Conservation (phyloP, 2,329 filamentous ascomycete species). For the Trichothecium sympodiale region DNA sequence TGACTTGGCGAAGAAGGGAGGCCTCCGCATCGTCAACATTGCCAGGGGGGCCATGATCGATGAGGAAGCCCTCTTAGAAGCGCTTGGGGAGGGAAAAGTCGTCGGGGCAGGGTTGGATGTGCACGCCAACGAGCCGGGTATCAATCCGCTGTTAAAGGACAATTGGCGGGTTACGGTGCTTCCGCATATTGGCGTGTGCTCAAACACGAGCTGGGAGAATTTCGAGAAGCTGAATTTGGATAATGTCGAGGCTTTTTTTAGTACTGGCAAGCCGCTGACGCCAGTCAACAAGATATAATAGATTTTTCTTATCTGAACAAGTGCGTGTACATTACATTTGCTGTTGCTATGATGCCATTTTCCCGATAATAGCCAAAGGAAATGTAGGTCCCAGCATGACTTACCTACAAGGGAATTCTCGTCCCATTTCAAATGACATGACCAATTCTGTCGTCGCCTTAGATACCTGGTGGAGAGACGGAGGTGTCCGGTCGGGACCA, state of each 20-base stretch:
- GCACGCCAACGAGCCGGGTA: slow-evolving; percentile 9
- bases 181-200: slow-evolving; percentile 10
- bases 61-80: slow-evolving; percentile 10
- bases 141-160: slow-evolving; percentile 8
- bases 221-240: slow-evolving; percentile 8
- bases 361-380: too few species aligned
- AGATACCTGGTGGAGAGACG: too few species aligned
- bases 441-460: too few species aligned
- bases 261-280: slow-evolving; percentile 6
- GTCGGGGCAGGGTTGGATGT: slow-evolving; percentile 10
- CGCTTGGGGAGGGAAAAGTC: slow-evolving; percentile 7
- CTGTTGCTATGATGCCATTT: too few species aligned
- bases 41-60: slow-evolving; percentile 11
- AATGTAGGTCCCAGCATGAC: too few species aligned
- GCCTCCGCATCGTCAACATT: slow-evolving; percentile 10
- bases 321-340: too few species aligned
- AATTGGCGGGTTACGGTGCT: slow-evolving; percentile 8
- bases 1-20: slow-evolving; percentile 6
- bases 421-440: too few species aligned
- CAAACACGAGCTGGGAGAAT: slow-evolving; percentile 8
- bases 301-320: neutral
- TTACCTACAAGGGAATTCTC: too few species aligned
- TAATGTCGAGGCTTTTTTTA: slow-evolving; percentile 8
- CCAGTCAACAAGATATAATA: slow-evolving; percentile 7
- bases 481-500: too few species aligned